Evolutionary conservation across 2,329 filamentous ascomycete species (phyloP).

Genomic region (Conoideocrella luteorostrata): DNA sequence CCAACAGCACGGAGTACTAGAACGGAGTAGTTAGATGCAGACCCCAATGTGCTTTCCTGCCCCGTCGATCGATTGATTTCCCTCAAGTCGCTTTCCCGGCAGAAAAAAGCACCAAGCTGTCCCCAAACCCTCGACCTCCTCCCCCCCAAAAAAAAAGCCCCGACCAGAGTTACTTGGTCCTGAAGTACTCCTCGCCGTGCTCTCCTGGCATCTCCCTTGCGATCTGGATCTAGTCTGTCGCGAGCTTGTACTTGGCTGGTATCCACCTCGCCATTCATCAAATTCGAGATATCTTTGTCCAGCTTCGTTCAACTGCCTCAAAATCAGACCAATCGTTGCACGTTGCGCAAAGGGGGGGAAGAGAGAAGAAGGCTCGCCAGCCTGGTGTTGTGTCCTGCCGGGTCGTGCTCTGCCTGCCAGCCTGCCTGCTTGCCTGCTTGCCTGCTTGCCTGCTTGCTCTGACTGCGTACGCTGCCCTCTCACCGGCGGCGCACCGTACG

Average conservation of each 20-base stretch:
- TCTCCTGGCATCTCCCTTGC: slow-evolving; percentile 18
- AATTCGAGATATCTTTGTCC: slow-evolving; percentile 3
- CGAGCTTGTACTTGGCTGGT: slow-evolving; percentile 11
- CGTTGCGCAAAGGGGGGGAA: slow-evolving; percentile 7
- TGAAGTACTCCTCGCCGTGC: slow-evolving; percentile 27
- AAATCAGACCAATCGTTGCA: too few relatives aligned
- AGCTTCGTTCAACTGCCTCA: slow-evolving; percentile 6
- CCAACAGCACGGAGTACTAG: too few relatives aligned
- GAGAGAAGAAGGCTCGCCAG: not conserved
- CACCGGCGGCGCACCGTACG: not conserved
- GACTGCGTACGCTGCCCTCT: not conserved
- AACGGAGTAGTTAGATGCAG: too few relatives aligned
- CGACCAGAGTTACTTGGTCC: slow-evolving; percentile 32
- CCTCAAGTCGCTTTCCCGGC: too few relatives aligned
- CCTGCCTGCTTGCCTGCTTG: too few relatives aligned
- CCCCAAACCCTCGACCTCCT: slow-evolving; percentile 31
- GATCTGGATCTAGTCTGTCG: slow-evolving; percentile 9
- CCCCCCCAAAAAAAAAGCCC: slow-evolving; percentile 17
- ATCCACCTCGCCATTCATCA: slow-evolving; percentile 4
- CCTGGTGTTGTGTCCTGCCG: slow-evolving; percentile 3
- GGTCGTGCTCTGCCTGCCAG: not conserved
- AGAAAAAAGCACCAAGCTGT: slow-evolving; percentile 25
- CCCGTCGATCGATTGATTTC: too few relatives aligned
- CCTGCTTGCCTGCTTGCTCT: not conserved
- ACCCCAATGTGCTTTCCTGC: too few relatives aligned